Conservation (phyloP, 306 rosid species). For the Potentilla sterilis region DNA sequence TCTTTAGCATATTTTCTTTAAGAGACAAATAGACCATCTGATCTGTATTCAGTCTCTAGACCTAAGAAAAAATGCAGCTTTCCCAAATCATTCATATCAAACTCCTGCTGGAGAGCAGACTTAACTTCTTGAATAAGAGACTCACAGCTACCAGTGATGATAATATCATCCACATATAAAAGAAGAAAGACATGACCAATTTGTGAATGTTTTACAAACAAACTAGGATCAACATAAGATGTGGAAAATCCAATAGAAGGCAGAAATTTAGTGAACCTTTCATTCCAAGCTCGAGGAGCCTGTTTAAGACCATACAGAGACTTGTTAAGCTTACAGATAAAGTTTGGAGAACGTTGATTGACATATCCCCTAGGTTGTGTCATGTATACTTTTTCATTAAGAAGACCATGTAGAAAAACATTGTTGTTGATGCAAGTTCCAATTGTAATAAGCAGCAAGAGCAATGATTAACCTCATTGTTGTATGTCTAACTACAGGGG, state of each 20-base stretch:
- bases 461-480: background rate
- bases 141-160: no score
- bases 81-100: background rate
- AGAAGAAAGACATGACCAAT: no score
- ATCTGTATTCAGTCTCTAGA: background rate
- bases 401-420: background rate
- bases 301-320: background rate
- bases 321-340: background rate
- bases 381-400: background rate
- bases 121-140: background rate
- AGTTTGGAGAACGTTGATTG: background rate
- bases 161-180: no score
- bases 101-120: background rate
- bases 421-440: background rate
- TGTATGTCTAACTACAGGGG: background rate
- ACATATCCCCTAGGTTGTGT: background rate
- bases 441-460: background rate
- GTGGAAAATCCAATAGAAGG: background rate
- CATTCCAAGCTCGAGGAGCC: slow-evolving; percentile 8
- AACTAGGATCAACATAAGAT: background rate
- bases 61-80: background rate
- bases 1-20: background rate
- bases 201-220: background rate
- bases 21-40: background rate
- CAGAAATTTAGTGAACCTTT: background rate